Conservation (phyloP, 139 green algal species). For the Micractinium conductrix region DNA sequence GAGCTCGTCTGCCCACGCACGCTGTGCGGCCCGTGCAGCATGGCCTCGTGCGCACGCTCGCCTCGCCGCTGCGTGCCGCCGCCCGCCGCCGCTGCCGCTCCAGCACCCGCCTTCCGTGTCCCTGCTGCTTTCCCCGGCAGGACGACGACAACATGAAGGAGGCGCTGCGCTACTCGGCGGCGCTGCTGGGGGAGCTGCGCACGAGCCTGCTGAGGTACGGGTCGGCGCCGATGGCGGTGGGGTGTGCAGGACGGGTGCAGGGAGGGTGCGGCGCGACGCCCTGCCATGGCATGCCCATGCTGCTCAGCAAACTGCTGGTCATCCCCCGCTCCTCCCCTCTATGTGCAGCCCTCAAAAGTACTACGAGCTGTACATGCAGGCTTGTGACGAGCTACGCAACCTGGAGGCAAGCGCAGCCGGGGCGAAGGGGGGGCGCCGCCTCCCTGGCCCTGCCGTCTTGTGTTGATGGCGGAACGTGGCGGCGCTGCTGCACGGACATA, state of each 20-base stretch:
- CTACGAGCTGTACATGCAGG: constrained; percentile 97
- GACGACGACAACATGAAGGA: constrained; percentile 96
- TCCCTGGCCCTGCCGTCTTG: too few relatives aligned
- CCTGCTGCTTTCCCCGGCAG: constrained; percentile 48
- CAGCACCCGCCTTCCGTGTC: neutral
- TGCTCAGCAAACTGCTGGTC: too few relatives aligned
- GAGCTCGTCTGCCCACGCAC: too few relatives aligned
- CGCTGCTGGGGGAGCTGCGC: constrained; percentile 94
- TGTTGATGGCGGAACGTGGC: too few relatives aligned
- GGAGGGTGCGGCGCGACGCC: neutral
- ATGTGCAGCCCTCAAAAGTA: constrained; percentile 88
- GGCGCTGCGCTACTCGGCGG: constrained; percentile 85
- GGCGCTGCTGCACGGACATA: neutral
- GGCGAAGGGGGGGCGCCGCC: neutral
- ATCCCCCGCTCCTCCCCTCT: neutral
- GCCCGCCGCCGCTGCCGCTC: neutral
- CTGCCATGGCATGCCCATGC: neutral
- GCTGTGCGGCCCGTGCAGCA: neutral
- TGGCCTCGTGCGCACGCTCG: neutral
- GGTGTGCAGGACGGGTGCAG: too few relatives aligned
- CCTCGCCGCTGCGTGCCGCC: too few relatives aligned
- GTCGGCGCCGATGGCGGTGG: neutral
- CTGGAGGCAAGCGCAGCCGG: constrained; percentile 58
- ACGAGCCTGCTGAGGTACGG: constrained; percentile 78
- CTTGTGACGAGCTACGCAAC: constrained; percentile 86